Evolutionary conservation across 352 stramenopile genomes (phyloP), one percentile per base, ranked within the genome.

Genomic region (Globisporangium recalcitrans): DNA sequence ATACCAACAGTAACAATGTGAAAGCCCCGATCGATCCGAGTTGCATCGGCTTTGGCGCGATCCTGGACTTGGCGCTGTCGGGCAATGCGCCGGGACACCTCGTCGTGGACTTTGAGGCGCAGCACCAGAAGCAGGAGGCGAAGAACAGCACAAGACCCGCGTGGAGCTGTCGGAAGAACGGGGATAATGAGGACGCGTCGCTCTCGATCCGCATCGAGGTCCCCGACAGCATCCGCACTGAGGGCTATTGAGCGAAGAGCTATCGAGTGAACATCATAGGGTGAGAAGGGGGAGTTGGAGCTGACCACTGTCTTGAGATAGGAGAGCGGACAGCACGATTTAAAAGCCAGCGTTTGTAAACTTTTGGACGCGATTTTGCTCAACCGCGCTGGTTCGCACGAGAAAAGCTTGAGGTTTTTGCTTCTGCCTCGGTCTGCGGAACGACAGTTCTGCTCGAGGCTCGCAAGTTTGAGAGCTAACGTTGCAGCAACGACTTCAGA

Each of bases 11-110:
- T 38, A 61, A 49, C 2, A 67, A 60, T 16, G 29, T 62, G 16
- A 46, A 46, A 46, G 38, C 16, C 16, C 38, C 38, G 16, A 46
- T 60, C 19, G 58, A 58, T 42, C 70, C 70, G 21, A 73, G 69
- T 48, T 74, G 66, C 22, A 87, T 91, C 54, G 84, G 84, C 5
- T 91, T 84, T 62, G 84, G 84, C 48, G 74, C 81, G 19, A 81
- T 93, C 36, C 65, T 93, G 24, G 81, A 91, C 68, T 70, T 90
- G n/a, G 76, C 74, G 2, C 46, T 80, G 24, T 51, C 69, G n/a
- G 47, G 65, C n/a, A 61, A 80, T 34, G 84, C 81, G 1, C 78
- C 84, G 13, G 61, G 72, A 21, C 60, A 70, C 19, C 59, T 90
- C 21, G 42, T 90, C 16, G 70, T 68, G 34, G 52, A 72, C 46